A percentile compares a stretch with the other conserved stretches of the same genome.
phyloP scores from a whole-genome alignment of 176 grass and related monocot species.

The Bothriochloa decipiens region DNA sequence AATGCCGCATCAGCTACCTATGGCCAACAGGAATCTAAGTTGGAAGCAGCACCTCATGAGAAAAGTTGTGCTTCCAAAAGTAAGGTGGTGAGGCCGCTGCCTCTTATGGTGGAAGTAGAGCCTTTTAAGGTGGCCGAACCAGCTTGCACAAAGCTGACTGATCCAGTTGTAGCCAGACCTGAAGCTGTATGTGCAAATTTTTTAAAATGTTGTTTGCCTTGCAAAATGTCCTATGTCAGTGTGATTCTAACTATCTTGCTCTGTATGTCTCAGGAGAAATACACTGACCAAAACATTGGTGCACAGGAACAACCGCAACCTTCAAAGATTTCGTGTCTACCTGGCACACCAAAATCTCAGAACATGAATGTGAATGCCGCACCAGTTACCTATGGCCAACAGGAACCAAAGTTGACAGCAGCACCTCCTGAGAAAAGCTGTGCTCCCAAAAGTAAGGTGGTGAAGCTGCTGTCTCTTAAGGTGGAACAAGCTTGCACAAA shows the following conservation, averaged over 20 bases:
- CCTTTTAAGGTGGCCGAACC: not conserved
- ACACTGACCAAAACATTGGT: slow-evolving; percentile 36
- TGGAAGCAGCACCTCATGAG: not conserved
- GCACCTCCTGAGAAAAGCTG: not conserved
- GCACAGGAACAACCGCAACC: slow-evolving; percentile 34
- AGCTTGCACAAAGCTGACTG: not conserved
- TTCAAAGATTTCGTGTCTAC: slow-evolving; percentile 6
- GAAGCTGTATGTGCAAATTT: not conserved
- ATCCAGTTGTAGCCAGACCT: not conserved
- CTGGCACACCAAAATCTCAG: slow-evolving; percentile 14
- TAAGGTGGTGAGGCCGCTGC: not conserved
- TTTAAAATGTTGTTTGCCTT: not conserved
- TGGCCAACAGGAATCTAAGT: not conserved
- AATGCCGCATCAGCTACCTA: not conserved
- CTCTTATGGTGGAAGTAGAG: not conserved
- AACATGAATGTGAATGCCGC: not conserved
- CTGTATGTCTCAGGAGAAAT: slow-evolving; percentile 60
- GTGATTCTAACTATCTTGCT: not conserved
- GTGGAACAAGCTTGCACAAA: not conserved
- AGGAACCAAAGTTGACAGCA: not conserved
- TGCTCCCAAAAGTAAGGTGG: not conserved
- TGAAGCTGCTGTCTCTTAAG: not conserved
- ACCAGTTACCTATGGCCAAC: not conserved
- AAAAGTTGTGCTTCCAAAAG: not conserved
- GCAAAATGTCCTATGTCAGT: not conserved